Base-by-base conservation (phyloP, 2,329 filamentous ascomycete genomes). In the Paecilomyces sp. region DNA sequence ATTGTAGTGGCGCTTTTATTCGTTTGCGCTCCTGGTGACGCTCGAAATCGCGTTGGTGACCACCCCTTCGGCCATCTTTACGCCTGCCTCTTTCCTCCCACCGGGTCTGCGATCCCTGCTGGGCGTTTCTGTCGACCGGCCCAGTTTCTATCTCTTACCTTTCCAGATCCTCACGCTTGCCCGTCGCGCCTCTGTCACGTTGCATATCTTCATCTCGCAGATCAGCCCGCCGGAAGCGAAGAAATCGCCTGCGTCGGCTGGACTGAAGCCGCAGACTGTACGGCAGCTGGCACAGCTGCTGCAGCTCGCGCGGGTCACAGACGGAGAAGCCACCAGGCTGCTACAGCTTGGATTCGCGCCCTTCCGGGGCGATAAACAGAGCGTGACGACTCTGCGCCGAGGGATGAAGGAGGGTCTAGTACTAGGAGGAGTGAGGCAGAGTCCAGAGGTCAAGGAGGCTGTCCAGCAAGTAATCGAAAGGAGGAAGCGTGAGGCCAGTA, bases 361-460 rank as follows among this genome's bases (percentile, higher is more conserved):
- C 0, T 97, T 92, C 74, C 85, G 81, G 56, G 88, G 87, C n/a
- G 88, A 95, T 68, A 77, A 82, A 36, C 82, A 84, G 62, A 81
- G 80, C n/a, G 78, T 88, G 54, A 80, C 79, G 53, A 85, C 85
- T 61, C 76, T 95, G 68, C 83, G 86, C 62, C 82, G 82, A 50
- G 89, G 88, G 67, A 84, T 97, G 76, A 89, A 88, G 75, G 90
- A 94, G 68, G 96, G 91, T 83, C 79, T 97, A 66, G 86, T 97
- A 56, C 87, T 95, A 73, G 95, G 95, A 70, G 92, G 88, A 13
- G 89, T 95, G 61, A 83, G 86, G 65, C 85, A 84, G 55, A 90
- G 93, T 74, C 88, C 87, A 0, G 90, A 93, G 76, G 93, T 97
- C 8, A 83, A 87, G 66, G 88, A 91, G 73, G 92, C 92, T 0